Conservation (phyloP, 2,329 filamentous ascomycete genomes). For the Ceratocystiopsis sp. region DNA sequence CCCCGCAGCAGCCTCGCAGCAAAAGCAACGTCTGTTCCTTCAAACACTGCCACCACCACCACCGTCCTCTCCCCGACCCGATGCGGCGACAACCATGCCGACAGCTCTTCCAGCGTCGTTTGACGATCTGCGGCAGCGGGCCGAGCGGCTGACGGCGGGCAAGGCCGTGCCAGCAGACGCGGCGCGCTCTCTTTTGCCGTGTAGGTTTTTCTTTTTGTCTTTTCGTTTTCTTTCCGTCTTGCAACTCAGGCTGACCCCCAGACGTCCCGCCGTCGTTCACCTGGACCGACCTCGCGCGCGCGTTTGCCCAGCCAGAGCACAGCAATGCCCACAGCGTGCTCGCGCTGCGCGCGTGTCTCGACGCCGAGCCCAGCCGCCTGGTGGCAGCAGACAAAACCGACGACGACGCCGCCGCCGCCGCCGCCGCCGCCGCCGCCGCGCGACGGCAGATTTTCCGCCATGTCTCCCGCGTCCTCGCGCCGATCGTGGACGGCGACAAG, state of each 20-base stretch:
- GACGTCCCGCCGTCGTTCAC: slow-evolving; percentile 4
- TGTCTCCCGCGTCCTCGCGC: slow-evolving; percentile 5
- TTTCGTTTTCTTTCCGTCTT: no score
- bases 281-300: slow-evolving; percentile 4
- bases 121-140: slow-evolving; percentile 1
- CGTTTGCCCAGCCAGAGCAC: slow-evolving; percentile 2
- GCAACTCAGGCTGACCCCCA: not conserved
- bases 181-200: not conserved
- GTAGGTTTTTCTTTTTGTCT: not conserved
- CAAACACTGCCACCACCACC: not conserved
- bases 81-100: not conserved
- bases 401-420: not conserved
- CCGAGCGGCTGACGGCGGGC: not conserved
- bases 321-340: slow-evolving; percentile 2
- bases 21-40: not conserved
- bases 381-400: not conserved
- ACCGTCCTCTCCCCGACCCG: not conserved
- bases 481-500: slow-evolving; percentile 1
- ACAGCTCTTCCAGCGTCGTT: not conserved
- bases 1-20: no score
- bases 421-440: not conserved
- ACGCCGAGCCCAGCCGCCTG: not conserved
- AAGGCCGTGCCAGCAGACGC: no score
- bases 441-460: slow-evolving; percentile 4
- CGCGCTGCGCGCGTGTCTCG: slow-evolving; percentile 3